Base-by-base conservation (phyloP, 768 basidiomycete species). In the Leccinum pellstonianum region DNA sequence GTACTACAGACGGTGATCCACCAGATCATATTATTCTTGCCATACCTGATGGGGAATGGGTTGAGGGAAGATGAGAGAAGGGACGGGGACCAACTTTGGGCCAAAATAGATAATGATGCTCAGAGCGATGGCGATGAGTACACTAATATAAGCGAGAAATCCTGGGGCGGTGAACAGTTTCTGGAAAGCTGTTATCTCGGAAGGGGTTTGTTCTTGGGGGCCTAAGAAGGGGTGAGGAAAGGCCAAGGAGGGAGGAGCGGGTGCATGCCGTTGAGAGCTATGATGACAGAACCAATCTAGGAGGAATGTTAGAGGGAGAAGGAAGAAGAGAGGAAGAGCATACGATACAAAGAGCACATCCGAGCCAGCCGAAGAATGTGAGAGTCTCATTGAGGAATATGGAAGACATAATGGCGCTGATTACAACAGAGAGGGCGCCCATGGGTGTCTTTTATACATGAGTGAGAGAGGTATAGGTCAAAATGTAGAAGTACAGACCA, bases 321-420 rank as follows among this genome's bases (percentile, higher is more conserved):
- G 17, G 48, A 49, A 61, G 9, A 19, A 19, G n/a, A 33, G n/a
- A 50, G 5, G 37, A 29, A 14, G 12, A 38, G 76, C 92, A 68
- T 67, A 94, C 88, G 68, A 98, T 93, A 75, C 93, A 96, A 17
- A 98, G 82, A 15, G 78, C 83, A 73, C 95, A 97, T 19, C 95
- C 96, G 62, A 98, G 80, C 95, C 95, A 98, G 52, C 97, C 96
- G 71, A 99, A 98, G 75, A 98, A 93, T 37, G 88, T 91, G 48
- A 99, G 83, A 56, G 81, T 92, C 73, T 98, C 96, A 52, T 95
- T 86, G 67, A 99, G 88, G 77, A 98, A 92, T 64, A 96, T 80
- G 31, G 93, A 95, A 7, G 95, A 95, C 17, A 98, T 77, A 35
- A 96, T 90, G 53, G 95, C 95, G 73, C 88, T 96, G 63, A 98